phyloP scores from a whole-genome alignment of 352 stramenopile species.

The Phytophthora meadii region DNA sequence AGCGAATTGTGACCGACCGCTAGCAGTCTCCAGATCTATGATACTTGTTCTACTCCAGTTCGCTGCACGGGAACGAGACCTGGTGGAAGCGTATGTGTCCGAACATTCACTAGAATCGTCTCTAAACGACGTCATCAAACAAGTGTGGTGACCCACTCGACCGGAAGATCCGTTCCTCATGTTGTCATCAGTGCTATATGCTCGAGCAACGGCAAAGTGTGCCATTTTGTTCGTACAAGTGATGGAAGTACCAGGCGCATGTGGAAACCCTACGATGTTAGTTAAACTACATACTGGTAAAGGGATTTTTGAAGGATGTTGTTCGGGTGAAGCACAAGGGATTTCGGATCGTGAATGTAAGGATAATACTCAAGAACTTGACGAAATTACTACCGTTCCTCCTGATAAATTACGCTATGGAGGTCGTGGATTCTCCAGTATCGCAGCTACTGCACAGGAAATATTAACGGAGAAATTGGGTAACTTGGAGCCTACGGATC shows the following conservation, averaged over 20 bases:
- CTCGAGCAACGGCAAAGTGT: conserved; percentile 62
- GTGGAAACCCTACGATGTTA: conserved; percentile 47
- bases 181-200: conserved; percentile 68
- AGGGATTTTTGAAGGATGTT: conserved; percentile 66
- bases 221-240: conserved; percentile 77
- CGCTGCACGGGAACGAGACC: conserved; percentile 57
- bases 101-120: conserved; percentile 73
- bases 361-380: conserved; percentile 4
- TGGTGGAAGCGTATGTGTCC: too few relatives aligned
- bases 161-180: conserved; percentile 76
- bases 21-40: too few relatives aligned
- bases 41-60: too few relatives aligned
- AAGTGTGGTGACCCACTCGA: too few relatives aligned
- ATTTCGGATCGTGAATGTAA: conserved; percentile 39
- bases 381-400: conserved; percentile 21
- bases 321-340: conserved; percentile 41
- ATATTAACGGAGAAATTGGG: too few relatives aligned
- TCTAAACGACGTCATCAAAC: conserved; percentile 78
- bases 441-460: too few relatives aligned
- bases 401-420: conserved; percentile 46
- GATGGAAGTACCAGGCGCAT: conserved; percentile 53
- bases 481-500: conserved; percentile 58
- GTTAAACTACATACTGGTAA: conserved; percentile 75
- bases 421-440: conserved; percentile 48
- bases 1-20: too few relatives aligned